These are phyloP conservation scores for Pseudognaphalium luteoalbum DNA, from an alignment of 129 eudicot species.

Conservation along the genomic window DNA sequence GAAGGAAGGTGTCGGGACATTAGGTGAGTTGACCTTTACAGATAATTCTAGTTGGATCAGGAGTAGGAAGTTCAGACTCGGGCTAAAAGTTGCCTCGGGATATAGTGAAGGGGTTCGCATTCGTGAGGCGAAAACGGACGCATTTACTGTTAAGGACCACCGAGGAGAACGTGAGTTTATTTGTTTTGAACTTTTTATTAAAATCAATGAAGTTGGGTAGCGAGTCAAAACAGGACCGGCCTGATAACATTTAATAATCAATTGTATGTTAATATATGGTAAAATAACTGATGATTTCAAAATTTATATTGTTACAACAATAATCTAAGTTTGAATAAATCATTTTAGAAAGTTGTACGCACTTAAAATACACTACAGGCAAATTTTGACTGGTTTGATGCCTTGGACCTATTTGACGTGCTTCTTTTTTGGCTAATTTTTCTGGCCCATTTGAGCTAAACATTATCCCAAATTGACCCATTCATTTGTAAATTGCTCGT, in stretches of 20 bases:
- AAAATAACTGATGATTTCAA: neutral
- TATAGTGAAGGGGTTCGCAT: conserved; percentile 66
- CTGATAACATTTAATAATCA: neutral
- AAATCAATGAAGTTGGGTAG: neutral
- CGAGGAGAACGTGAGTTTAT: conserved; percentile 90
- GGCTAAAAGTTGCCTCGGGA: conserved; percentile 80
- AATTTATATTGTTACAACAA: neutral
- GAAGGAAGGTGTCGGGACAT: conserved; percentile 96
- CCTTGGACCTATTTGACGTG: neutral
- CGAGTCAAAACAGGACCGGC: neutral
- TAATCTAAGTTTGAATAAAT: neutral
- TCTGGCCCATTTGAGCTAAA: neutral
- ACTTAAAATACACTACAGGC: neutral
- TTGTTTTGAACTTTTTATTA: neutral
- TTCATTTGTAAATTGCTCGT: neutral
- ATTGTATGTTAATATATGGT: too few species aligned
- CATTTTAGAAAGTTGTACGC: neutral
- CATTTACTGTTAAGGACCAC: conserved; percentile 94
- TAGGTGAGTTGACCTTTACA: conserved; percentile 91
- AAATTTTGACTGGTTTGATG: neutral
- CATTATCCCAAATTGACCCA: neutral
- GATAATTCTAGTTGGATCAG: conserved; percentile 99
- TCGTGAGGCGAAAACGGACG: conserved; percentile 94
- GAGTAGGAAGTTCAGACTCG: conserved; percentile 93
- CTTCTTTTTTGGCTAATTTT: neutral